Evolutionary conservation across 768 basidiomycete genomes (phyloP), one percentile per base, ranked within the genome.

Genomic region (Artomyces pyxidatus): DNA sequence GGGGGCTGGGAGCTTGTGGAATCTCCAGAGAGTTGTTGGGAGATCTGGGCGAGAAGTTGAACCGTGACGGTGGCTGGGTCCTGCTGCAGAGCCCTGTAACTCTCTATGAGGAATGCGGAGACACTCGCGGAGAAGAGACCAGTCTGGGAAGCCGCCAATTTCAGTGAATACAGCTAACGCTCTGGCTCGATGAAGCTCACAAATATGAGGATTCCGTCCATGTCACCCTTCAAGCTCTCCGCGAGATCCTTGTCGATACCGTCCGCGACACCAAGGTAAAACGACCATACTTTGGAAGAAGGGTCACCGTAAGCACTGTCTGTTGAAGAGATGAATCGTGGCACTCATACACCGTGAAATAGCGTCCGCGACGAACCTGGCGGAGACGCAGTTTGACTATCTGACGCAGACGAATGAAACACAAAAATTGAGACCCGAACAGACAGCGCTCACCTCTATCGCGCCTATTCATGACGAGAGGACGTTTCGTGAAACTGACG

Each of bases 171-270:
- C 10, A 17, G 6, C 22, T 6, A 29, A n/a, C n/a, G n/a, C n/a
- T n/a, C n/a, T n/a, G n/a, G n/a, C n/a, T n/a, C n/a, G n/a, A n/a
- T n/a, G 2, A 35, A 3, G 41, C 54, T 22, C 42, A 55, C 51
- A 37, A 53, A 53, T 6, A 53, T 52, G 6, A 55, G 41, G 27
- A 53, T 41, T 9, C 51, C 43, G 9, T 46, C 37, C 7, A 42
- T 44, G 5, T 53, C 48, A 2, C 41, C 40, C 28, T 39, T 53
- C 54, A 30, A 49, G 7, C 26, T 37, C 2, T 42, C 27, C 6
- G 40, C 23, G 1, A 49, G 22, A 9, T 3, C 11, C 9, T 10
- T 23, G 30, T 55, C 48, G n/a, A 49, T 37, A 19, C 42, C 42
- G 2, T 49, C 12, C 4, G 40, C 41, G 27, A 44, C 48, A 0